Percentiles rank a stretch among this genome's conserved stretches.
phyloP scores from a whole-genome alignment of 257 asterid species.

The Lycium barbarum region DNA sequence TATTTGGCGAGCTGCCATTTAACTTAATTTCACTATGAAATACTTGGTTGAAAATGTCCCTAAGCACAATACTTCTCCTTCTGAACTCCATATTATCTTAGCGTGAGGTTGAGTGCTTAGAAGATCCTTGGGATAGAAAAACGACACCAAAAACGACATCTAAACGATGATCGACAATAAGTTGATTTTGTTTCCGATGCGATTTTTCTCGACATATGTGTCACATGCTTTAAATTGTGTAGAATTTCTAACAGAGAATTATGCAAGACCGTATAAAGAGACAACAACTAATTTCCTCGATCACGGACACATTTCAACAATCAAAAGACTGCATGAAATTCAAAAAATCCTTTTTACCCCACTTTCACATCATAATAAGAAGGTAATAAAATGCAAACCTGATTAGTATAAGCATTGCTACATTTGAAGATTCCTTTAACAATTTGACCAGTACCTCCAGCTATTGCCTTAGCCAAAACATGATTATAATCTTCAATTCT shows the following conservation, averaged over 20 bases:
- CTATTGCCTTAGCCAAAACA: constrained; percentile 79
- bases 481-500: constrained; percentile 67
- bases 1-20: no score
- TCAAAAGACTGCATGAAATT: not conserved
- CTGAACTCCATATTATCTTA: no score
- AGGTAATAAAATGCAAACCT: constrained; percentile 43
- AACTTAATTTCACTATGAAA: not conserved
- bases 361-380: not conserved
- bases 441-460: constrained; percentile 82
- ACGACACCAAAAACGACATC: not conserved
- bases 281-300: not conserved
- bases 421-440: constrained; percentile 76
- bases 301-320: not conserved
- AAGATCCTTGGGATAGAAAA: not conserved
- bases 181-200: no score
- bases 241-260: not conserved
- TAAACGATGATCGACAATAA: not conserved
- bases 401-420: constrained; percentile 74
- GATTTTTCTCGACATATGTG: no score
- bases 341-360: no score
- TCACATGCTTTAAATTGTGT: no score
- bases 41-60: not conserved
- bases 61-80: not conserved
- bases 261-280: not conserved
- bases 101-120: not conserved